These are phyloP conservation scores for Dendrostoma leiphaemia DNA, from an alignment of 2,329 filamentous ascomycete genomes.

Conservation along the genomic window DNA sequence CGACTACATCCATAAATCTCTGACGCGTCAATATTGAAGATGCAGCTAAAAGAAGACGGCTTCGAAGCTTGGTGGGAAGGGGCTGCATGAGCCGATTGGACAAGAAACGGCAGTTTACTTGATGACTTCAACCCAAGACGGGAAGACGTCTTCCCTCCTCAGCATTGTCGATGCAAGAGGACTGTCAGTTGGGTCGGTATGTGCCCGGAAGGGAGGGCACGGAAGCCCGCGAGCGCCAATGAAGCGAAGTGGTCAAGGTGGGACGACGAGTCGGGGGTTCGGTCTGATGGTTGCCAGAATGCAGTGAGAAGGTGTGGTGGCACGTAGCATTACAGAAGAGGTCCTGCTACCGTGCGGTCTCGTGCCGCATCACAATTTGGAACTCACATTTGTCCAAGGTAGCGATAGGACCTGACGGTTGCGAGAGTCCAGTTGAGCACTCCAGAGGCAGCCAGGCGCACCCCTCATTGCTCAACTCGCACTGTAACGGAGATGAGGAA, in stretches of 20 bases:
- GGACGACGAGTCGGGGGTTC: not conserved
- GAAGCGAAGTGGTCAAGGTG: not conserved
- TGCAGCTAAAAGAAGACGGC: not conserved
- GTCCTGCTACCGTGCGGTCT: not conserved
- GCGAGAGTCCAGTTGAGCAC: too few species aligned
- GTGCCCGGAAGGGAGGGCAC: not conserved
- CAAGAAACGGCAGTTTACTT: not conserved
- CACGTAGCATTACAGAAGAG: constrained; percentile 2
- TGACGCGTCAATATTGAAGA: not conserved
- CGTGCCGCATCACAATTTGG: not conserved
- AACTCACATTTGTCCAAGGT: too few species aligned
- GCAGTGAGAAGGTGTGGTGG: constrained; percentile 1
- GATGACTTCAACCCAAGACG: not conserved
- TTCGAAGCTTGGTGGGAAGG: not conserved
- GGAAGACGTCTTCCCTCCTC: not conserved
- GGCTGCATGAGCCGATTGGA: not conserved
- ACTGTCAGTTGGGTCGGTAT: not conserved
- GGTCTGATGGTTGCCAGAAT: not conserved
- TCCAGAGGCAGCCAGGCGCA: too few species aligned
- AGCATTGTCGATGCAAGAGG: not conserved
- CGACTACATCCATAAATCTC: not conserved
- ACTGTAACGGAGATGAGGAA: too few species aligned
- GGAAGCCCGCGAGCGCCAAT: not conserved
- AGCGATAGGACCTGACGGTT: too few species aligned
- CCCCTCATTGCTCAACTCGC: too few species aligned